phyloP scores from a whole-genome alignment of 2,329 filamentous ascomycete species.

The Pseudogymnoascus sp. region DNA sequence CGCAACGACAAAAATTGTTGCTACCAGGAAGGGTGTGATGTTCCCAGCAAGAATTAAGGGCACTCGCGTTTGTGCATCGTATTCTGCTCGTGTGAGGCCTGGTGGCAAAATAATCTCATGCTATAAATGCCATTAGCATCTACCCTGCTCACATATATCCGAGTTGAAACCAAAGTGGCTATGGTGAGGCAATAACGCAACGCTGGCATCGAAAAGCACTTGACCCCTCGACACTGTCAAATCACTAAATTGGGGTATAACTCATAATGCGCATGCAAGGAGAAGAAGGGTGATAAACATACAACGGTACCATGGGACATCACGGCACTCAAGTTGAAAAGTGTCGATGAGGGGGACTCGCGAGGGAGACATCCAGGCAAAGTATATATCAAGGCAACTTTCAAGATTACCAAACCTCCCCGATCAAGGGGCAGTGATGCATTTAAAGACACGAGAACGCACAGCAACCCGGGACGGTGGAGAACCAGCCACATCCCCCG shows the following conservation, averaged over 20 bases:
- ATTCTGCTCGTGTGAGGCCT: neutral
- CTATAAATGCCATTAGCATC: neutral
- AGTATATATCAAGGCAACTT: neutral
- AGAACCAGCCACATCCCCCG: neutral
- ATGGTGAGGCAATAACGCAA: neutral
- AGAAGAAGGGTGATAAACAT: neutral
- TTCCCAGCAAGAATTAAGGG: constrained; percentile 12
- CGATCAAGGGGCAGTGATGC: neutral
- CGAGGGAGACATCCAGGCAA: constrained; percentile 1
- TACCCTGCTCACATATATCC: neutral
- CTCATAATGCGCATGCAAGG: neutral
- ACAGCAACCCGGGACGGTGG: neutral
- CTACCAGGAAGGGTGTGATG: constrained; percentile 15
- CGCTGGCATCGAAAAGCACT: neutral
- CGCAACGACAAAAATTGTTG: constrained; percentile 16
- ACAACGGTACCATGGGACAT: neutral
- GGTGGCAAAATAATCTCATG: neutral
- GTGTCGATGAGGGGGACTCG: neutral
- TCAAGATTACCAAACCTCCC: neutral
- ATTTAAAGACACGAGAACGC: constrained; percentile 2
- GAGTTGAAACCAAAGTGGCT: neutral
- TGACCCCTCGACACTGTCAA: neutral
- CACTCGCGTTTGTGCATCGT: constrained; percentile 13
- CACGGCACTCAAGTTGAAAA: neutral
- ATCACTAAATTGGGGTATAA: neutral